Conservation (phyloP, 805 yeast species). For the Clavispora phyllophila region DNA sequence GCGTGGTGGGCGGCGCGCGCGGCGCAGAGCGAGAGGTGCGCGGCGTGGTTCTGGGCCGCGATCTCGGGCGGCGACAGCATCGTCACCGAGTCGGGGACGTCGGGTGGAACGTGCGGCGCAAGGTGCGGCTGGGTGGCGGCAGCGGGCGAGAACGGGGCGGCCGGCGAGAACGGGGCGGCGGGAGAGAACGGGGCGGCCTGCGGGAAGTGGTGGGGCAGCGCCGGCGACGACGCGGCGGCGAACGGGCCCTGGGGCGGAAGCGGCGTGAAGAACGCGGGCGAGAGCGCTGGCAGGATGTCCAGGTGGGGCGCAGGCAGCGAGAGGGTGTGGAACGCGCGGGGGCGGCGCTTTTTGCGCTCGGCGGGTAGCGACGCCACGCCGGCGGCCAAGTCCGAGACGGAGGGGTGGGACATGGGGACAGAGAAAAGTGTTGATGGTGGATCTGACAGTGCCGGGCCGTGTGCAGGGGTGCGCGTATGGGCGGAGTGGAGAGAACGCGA, state of each 20-base stretch:
- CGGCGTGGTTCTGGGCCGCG: conserved; percentile 5
- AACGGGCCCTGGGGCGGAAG: conserved; percentile 1
- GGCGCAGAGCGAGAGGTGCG: conserved; percentile 8
- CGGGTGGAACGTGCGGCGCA: too few species aligned
- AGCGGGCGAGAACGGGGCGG: background rate
- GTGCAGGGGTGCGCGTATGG: too few species aligned
- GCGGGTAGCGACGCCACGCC: conserved; percentile 8
- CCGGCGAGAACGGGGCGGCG: background rate
- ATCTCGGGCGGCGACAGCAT: conserved; percentile 8
- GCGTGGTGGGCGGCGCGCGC: conserved; percentile 10
- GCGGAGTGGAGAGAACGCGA: too few species aligned
- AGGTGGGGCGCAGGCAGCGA: background rate
- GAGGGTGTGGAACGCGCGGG: conserved; percentile 13
- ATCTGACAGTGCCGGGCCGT: too few species aligned
- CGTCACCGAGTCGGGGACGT: background rate
- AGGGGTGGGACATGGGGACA: background rate
- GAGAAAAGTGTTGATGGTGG: background rate
- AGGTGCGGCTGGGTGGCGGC: background rate
- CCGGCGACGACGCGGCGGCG: background rate
- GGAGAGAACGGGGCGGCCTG: background rate
- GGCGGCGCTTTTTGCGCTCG: conserved; percentile 13
- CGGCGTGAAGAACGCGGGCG: background rate
- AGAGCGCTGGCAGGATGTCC: background rate
- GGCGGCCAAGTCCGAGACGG: conserved; percentile 9
- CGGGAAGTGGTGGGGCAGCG: background rate